phyloP scores from a whole-genome alignment of 2,329 filamentous ascomycete species.

The Colletotrichum lindemuthianum region DNA sequence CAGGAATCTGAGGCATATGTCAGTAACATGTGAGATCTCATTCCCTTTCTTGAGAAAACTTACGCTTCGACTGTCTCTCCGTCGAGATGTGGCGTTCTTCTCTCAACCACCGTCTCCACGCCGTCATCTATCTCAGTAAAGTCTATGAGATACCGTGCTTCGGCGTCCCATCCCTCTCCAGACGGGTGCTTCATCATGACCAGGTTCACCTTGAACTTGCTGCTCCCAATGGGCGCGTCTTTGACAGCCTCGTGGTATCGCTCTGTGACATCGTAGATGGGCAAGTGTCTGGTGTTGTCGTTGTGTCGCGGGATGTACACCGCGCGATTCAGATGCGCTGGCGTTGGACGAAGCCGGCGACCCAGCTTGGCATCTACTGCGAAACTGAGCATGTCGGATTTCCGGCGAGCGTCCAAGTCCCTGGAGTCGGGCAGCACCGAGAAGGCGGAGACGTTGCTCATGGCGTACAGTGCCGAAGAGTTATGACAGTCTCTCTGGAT shows the following conservation, averaged over 20 bases:
- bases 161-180: conserved; percentile 32
- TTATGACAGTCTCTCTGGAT: too few species aligned
- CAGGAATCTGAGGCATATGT: background rate
- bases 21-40: background rate
- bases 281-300: conserved; percentile 25
- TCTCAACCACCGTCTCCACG: background rate
- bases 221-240: conserved; percentile 24
- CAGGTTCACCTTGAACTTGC: conserved; percentile 32
- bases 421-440: background rate
- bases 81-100: background rate
- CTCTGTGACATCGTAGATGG: conserved; percentile 33
- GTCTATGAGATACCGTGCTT: conserved; percentile 34
- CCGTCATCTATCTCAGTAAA: background rate
- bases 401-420: conserved; percentile 12
- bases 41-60: background rate
- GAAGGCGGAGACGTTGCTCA: background rate
- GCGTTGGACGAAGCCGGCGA: conserved; percentile 14
- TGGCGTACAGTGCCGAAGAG: too few species aligned
- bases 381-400: too few species aligned
- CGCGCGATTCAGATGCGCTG: conserved; percentile 31
- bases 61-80: conserved; percentile 20
- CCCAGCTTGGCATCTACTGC: conserved; percentile 15
- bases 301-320: conserved; percentile 31
- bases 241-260: conserved; percentile 23
- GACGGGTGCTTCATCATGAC: conserved; percentile 29